Percentiles rank a stretch among this genome's conserved stretches.
phyloP scores from a whole-genome alignment of 805 yeast species.

The Debaryomyces prosopidis region DNA sequence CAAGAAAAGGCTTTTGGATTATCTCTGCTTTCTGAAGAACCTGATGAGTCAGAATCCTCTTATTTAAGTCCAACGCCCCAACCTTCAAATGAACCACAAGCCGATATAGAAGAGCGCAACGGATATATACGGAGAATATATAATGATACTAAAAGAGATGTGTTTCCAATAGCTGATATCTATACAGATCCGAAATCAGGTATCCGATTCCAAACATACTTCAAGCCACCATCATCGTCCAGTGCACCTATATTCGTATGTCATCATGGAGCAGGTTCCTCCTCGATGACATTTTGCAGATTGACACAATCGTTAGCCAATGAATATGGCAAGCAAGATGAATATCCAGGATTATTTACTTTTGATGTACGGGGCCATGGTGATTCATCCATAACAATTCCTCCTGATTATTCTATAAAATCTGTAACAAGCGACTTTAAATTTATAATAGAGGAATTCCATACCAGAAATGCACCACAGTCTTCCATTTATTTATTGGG shows the following conservation, averaged over 20 bases:
- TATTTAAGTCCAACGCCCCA: background rate
- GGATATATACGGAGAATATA: background rate
- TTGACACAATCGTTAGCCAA: constrained; percentile 32
- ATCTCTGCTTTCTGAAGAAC: constrained; percentile 17
- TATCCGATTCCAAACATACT: constrained; percentile 48
- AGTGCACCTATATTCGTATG: constrained; percentile 62
- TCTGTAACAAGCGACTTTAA: constrained; percentile 60
- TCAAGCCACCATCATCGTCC: constrained; percentile 45
- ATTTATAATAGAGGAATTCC: constrained; percentile 45
- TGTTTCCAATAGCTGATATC: constrained; percentile 18
- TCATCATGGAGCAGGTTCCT: constrained; percentile 96
- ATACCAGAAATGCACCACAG: constrained; percentile 9
- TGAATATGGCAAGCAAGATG: constrained; percentile 11
- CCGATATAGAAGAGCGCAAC: background rate
- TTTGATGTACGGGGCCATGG: constrained; percentile 93
- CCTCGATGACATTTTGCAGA: constrained; percentile 72
- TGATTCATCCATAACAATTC: constrained; percentile 14
- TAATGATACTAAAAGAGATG: constrained; percentile 8
- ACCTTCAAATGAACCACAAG: background rate
- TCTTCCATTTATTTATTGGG: constrained; percentile 65
- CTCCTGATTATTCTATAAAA: constrained; percentile 43
- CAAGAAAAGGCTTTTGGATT: constrained; percentile 24
- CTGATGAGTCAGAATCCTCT: background rate
- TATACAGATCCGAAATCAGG: constrained; percentile 13
- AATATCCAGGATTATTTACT: constrained; percentile 57